phyloP scores from a whole-genome alignment of 495 filamentous ascomycete species.

The Trypethelium eluteriae region DNA sequence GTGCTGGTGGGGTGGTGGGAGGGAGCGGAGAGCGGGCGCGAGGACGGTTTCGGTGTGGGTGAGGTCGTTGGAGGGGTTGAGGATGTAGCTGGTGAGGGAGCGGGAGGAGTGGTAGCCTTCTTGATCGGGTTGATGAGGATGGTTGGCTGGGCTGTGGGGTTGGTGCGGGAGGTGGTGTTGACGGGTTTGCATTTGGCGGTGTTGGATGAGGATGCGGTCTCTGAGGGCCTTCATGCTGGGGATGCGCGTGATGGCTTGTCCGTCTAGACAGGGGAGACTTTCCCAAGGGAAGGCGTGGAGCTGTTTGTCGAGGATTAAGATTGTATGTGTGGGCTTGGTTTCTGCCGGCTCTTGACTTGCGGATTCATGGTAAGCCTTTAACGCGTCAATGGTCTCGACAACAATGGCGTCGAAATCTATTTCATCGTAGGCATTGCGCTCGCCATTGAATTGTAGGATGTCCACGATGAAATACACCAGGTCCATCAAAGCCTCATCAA shows the following conservation, averaged over 20 bases:
- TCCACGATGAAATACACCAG: constrained; percentile 93
- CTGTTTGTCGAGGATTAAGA: constrained; percentile 86
- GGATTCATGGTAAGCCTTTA: constrained; percentile 66
- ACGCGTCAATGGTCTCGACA: constrained; percentile 71
- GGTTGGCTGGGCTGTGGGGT: constrained; percentile 27
- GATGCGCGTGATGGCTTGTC: constrained; percentile 72
- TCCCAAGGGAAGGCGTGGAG: constrained; percentile 94
- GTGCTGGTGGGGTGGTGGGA: no score
- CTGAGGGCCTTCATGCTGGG: constrained; percentile 76
- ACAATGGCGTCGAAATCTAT: constrained; percentile 83
- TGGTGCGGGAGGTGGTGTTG: constrained; percentile 29
- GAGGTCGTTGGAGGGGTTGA: constrained; percentile 81
- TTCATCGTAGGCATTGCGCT: constrained; percentile 94
- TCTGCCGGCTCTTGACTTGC: constrained; percentile 34
- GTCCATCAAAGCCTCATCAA: constrained; percentile 80
- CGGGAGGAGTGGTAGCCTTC: constrained; percentile 49
- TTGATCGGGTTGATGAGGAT: constrained; percentile 39
- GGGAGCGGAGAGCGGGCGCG: constrained; percentile 50
- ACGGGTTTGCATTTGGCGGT: neutral
- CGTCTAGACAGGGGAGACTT: constrained; percentile 75
- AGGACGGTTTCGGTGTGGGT: constrained; percentile 70
- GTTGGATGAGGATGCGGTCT: constrained; percentile 48
- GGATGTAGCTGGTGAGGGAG: constrained; percentile 62
- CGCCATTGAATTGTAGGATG: constrained; percentile 92
- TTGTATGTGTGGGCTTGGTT: constrained; percentile 53